A percentile compares a stretch with the other conserved stretches of the same genome.
These are phyloP conservation scores for Physcia stellaris DNA, from an alignment of 495 filamentous ascomycete species.

Conservation along the genomic window DNA sequence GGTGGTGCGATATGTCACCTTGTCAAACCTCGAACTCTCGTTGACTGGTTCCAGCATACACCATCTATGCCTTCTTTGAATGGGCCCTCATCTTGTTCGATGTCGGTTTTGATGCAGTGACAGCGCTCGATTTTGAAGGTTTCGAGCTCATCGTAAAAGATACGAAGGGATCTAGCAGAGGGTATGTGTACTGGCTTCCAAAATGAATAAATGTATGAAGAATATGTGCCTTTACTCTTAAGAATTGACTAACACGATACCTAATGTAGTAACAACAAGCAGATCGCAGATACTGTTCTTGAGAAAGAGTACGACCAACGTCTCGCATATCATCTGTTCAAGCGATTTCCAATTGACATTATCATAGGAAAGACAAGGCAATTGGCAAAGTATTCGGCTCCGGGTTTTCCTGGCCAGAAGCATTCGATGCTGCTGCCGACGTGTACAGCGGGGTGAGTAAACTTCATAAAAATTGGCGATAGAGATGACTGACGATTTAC, in stretches of 20 bases:
- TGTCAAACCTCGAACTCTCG: not conserved
- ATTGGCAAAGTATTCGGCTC: slow-evolving; percentile 55
- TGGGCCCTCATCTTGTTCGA: slow-evolving; percentile 93
- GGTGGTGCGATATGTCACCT: slow-evolving; percentile 60
- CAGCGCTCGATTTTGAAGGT: slow-evolving; percentile 81
- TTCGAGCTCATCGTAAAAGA: slow-evolving; percentile 86
- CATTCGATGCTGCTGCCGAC: slow-evolving; percentile 74
- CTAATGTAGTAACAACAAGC: slow-evolving; percentile 41
- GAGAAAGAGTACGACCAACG: slow-evolving; percentile 89
- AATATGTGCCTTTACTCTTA: too few species aligned
- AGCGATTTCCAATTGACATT: too few species aligned
- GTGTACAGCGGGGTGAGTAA: slow-evolving; percentile 76
- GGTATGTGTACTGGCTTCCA: slow-evolving; percentile 98
- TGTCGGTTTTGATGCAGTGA: slow-evolving; percentile 92
- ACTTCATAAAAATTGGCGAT: too few species aligned
- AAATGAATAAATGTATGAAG: slow-evolving; percentile 61
- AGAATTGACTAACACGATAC: too few species aligned
- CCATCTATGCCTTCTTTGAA: slow-evolving; percentile 96
- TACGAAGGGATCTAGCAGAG: slow-evolving; percentile 82
- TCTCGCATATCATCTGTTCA: too few species aligned
- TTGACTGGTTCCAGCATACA: slow-evolving; percentile 58
- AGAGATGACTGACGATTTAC: too few species aligned
- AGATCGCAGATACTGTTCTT: slow-evolving; percentile 57
- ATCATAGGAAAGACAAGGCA: slow-evolving; percentile 67
- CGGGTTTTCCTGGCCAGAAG: slow-evolving; percentile 57